Conservation (phyloP, 2,329 filamentous ascomycete species). For the Pestalotiopsis sp. region DNA sequence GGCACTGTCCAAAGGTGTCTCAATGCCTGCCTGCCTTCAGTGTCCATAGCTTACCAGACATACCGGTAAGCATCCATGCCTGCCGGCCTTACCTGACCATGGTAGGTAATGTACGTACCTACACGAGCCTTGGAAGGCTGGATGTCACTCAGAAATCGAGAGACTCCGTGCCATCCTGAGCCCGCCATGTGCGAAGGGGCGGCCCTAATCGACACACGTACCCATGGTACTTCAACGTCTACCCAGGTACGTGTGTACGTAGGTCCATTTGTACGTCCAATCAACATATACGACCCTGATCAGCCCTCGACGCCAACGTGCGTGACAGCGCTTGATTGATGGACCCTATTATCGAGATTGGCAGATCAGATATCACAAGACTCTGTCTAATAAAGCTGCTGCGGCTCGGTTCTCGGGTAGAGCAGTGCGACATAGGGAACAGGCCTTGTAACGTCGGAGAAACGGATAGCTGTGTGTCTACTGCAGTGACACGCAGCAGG, state of each 20-base stretch:
- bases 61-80: background rate
- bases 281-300: background rate
- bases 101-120: background rate
- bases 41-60: too few relatives aligned
- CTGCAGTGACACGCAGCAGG: background rate
- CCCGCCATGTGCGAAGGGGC: background rate
- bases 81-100: background rate
- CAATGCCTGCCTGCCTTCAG: too few relatives aligned
- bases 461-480: background rate
- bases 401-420: slow-evolving; percentile 6
- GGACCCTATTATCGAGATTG: background rate
- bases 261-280: background rate
- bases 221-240: background rate
- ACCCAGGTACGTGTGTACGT: background rate
- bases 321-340: background rate
- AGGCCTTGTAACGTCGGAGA: background rate
- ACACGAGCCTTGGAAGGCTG: background rate
- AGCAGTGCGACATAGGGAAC: background rate
- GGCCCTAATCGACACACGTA: background rate
- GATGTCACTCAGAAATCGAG: background rate
- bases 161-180: background rate
- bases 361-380: background rate
- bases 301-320: background rate
- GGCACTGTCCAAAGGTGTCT: too few relatives aligned
- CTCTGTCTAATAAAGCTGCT: background rate